Base-by-base conservation (phyloP, 495 filamentous ascomycete genomes). In the Pyronema omphalodes region DNA sequence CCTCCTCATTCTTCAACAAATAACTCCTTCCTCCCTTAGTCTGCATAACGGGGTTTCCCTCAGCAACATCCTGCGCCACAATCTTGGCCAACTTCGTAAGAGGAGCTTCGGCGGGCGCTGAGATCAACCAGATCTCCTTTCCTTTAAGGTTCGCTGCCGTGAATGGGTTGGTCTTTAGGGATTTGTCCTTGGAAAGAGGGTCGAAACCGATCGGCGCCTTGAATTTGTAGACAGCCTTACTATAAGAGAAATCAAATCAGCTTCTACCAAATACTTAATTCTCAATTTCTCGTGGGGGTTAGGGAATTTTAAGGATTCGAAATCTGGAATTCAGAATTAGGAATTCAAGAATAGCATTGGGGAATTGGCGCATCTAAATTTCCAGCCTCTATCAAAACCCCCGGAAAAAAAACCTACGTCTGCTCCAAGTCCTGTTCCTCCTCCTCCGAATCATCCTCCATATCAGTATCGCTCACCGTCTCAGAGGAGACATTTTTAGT, bases 81-180 rank as follows among this genome's bases (percentile, higher is more conserved):
- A 64, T 23, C 2, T 37, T 19, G 7, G 37, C 29, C 29, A 63
- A 12, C 17, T 55, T 60, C 17, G 57, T 46, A 23, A 63, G 44
- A 3, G 60, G 60, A 3, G 60, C 60, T 0, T 41, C 53, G 14
- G 48, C 8, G 6, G 61, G 61, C 19, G 61, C 57, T 3, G 61
- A 55, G 14, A 64, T 57, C 4, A 63, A 47, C 61, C 61, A 64
- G 11, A 64, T 18, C 35, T 64, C 60, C 36, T 64, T 64, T 3
- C 61, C 61, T 23, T 49, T 51, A 1, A 64, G 53, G 49, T 64
- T 64, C 23, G 12, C 35, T 7, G 60, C 37, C 0, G 61, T 57
- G 60, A 64, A 64, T 1, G 61, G 60, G 11, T 11, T 3, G 35
- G 36, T 29, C 12, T 43, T 19, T 12, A 41, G 6, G 9, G 19